Base-by-base conservation (phyloP, 495 filamentous ascomycete species). In the Aspergillus avenaceus region DNA sequence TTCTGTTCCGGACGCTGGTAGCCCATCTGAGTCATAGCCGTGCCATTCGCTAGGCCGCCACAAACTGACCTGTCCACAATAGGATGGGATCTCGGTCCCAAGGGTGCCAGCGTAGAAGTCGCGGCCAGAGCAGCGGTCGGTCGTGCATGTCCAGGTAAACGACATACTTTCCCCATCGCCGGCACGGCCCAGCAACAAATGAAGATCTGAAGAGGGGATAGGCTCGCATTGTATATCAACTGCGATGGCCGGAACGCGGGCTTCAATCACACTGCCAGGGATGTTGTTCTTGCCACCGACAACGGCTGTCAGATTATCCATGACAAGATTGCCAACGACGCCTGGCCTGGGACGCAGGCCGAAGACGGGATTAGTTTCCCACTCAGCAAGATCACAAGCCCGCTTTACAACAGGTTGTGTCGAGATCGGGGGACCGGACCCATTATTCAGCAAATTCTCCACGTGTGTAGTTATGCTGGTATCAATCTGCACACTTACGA, bases 171-270 rank as follows among this genome's bases (percentile, higher is more conserved):
- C n/a, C n/a, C n/a, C n/a, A n/a, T n/a, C n/a, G n/a, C n/a, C n/a
- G n/a, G n/a, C n/a, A n/a, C n/a, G n/a, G n/a, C n/a, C n/a, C n/a
- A n/a, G n/a, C n/a, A n/a, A n/a, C n/a, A 42, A 4, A 23, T 42
- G 21, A 22, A 42, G 25, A 18, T 24, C 18, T 8, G 9, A 7
- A 18, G 9, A 7, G 14, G 16, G 14, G 14, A 42, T 7, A 18
- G 40, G 9, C 8, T 42, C 40, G 21, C 40, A 42, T 24, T 42
- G 13, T 8, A 42, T 18, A 42, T 42, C 40, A 23, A 42, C 18
- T 8, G 40, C 40, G 21, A 42, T 42, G 40, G 40, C 40, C 8
- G 40, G 40, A 23, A 42, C 40, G 18, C 40, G 40, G 40, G 40
- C 40, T 42, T 42, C 40, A 23, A 42, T 42, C 8, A 23, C 8